phyloP scores from a whole-genome alignment of 208 protist species.

The Leishmania tropica region DNA sequence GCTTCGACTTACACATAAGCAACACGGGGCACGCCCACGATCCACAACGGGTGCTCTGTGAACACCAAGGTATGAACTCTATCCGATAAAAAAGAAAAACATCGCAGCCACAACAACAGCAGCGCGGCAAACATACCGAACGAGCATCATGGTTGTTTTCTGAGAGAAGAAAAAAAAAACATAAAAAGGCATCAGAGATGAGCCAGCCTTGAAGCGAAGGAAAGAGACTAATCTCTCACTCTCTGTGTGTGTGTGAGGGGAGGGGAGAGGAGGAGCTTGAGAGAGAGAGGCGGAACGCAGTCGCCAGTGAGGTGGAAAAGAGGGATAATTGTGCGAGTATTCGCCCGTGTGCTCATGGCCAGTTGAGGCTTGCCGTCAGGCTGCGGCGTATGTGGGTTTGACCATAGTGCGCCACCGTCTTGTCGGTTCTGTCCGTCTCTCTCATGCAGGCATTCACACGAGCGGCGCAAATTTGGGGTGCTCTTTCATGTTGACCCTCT shows the following conservation, averaged over 20 bases:
- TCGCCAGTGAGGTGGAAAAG: neutral
- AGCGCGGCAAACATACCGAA: neutral
- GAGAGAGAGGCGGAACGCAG: neutral
- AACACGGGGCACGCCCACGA: neutral
- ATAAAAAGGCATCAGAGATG: neutral
- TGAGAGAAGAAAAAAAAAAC: neutral
- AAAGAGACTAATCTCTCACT: neutral
- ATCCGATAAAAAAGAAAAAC: too few relatives aligned
- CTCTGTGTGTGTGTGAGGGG: too few relatives aligned
- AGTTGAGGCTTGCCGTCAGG: neutral
- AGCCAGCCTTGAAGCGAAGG: neutral
- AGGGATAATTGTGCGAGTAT: neutral
- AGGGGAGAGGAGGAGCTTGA: neutral
- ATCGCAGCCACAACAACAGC: too few relatives aligned
- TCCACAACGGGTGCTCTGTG: neutral
- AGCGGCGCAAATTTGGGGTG: neutral
- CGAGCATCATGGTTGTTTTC: neutral
- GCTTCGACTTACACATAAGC: neutral
- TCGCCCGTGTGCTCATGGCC: neutral
- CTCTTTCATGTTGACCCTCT: neutral
- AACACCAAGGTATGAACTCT: too few relatives aligned
- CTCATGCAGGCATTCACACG: neutral
- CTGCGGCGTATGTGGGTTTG: neutral
- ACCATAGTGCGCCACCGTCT: too few relatives aligned
- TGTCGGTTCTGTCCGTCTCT: neutral